Evolutionary conservation across 78 protist species (phyloP), one percentile per base, ranked within the genome.

Genomic region (Dictyostelium brefeldianum): DNA sequence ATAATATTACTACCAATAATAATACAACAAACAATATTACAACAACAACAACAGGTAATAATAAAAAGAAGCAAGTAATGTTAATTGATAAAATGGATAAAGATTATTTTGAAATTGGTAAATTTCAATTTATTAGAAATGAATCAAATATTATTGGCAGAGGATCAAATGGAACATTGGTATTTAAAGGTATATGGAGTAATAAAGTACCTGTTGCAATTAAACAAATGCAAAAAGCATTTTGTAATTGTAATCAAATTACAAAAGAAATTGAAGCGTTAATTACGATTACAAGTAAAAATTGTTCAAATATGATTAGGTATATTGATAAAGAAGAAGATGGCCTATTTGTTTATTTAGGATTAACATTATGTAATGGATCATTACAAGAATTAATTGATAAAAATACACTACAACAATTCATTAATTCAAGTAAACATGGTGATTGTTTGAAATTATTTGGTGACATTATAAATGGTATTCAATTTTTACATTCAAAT

Each of bases 291-390:
- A 75, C 92, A 10, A 43, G 78, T 62, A 41, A 54, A 15, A 75
- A 47, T 48, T 75, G 83, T 59, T 46, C 73, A 47, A 85, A 74
- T 64, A 53, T 85, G 29, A 81, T 85, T 36, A 59, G 92, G 7
- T 85, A 85, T 27, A 75, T 85, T 10, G 92, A 85, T 41, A 69
- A 85, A 48, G 92, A 85, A n/a, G 92, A 85, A 43, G 92, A 85
- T 48, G 77, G 62, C 27, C 22, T 75, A 43, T 77, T 75, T 62
- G 73, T 75, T 6, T 85, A 85, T 62, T 73, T 85, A 43, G 92
- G 92, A 27, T 25, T 85, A 15, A 85, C 83, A 18, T 53, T 75
- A n/a, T 85, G 92, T 20, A 83, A 75, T 17, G 41, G 12, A 25
- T 85, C 92, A 18, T 73, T 85, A 22, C 78, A 75, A n/a, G 77